Base-by-base conservation (phyloP, 164 flowering plant genomes). In the Stephania yunnanensis region DNA sequence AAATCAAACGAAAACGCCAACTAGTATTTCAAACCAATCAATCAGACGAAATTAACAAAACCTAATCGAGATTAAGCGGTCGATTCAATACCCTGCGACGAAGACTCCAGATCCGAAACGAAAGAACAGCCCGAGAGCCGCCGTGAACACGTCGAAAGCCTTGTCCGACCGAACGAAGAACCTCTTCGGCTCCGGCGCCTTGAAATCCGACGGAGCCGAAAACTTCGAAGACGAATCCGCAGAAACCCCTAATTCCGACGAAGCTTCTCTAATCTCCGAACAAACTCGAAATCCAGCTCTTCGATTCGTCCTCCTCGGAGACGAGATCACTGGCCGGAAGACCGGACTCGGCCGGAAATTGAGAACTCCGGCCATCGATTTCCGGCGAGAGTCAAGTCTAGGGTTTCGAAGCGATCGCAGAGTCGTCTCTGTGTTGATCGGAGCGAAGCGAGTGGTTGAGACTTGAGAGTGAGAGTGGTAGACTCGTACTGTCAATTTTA, bases 51-150 rank as follows among this genome's bases (percentile, higher is more conserved):
- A 71, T 17, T 2, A 50, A 25, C 45, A 55, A 65, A 22, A 5
- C 3, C 22, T 15, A 36, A 36, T 4, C 11, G 25, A 48, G 61
- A 61, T 61, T 5, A 61, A 20, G 12, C n/a, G 19, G 50, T 20
- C 7, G 20, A 64, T 29, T 55, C 0, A 70, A 74, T 85, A 95
- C 99, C 97, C 99, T 46, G 85, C 82, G 73, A 86, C 95, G 73
- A 93, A 86, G 74, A 84, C 88, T 44, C 99, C 95, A 19, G 96
- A 89, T 6, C 89, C 94, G 17, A 92, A 73, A 22, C 99, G 91
- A 75, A 95, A 90, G 19, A 90, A 0, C 84, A 91, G 73, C 20
- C 90, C 85, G 13, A 95, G 87, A 69, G 93, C 82, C 75, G 97
- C 97, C 42, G 90, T 85, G 2, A 93, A 52, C 7, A 95, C 73